Evolutionary conservation across 2,329 filamentous ascomycete genomes (phyloP), one percentile per base, ranked within the genome.

Genomic region (Fusarium goolgardi): DNA sequence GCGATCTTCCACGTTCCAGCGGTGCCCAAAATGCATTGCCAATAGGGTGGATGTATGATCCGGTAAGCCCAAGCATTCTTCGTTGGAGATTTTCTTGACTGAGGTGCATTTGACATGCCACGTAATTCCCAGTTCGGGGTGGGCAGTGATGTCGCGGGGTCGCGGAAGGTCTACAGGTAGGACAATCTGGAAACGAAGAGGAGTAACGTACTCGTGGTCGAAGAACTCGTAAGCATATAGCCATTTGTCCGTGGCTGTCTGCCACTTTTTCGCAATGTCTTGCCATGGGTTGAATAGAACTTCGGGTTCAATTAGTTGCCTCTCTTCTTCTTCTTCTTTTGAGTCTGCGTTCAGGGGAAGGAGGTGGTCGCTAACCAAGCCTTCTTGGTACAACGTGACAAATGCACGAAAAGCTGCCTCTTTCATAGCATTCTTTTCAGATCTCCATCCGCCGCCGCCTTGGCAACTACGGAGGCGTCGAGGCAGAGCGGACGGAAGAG

Each of bases 331-430:
- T 34, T 82, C 79, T 2, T 83, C 69, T 0, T 77, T 79, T 4
- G 78, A 72, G 11, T 78, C 68, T n/a, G 81, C 80, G 3, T 81
- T 78, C 16, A 84, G 79, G 11, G 95, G 95, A 40, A 97, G 82
- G 0, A 97, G 79, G 71, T 97, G 84, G 16, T 96, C 87, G 64
- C 92, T 94, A 2, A 98, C 78, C 7, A 97, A 81, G 0, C 91
- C 90, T 27, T 86, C 90, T 10, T 86, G 71, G 74, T 95, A 89
- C 0, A 98, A 82, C 7, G 82, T 83, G 23, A 86, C 79, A 73
- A 94, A 97, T 1, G 94, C 92, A 73, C 92, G 87, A 64, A 97
- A 96, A 0, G 93, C 91, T 1, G 91, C 93, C 77, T 97, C 95
- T 73, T 91, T 93, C 69, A 83, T 88, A 0, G 94, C 93, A 69